A percentile compares a stretch with the other conserved stretches of the same genome.
phyloP scores from a whole-genome alignment of 495 filamentous ascomycete species.

The Aspergillus baeticus region DNA sequence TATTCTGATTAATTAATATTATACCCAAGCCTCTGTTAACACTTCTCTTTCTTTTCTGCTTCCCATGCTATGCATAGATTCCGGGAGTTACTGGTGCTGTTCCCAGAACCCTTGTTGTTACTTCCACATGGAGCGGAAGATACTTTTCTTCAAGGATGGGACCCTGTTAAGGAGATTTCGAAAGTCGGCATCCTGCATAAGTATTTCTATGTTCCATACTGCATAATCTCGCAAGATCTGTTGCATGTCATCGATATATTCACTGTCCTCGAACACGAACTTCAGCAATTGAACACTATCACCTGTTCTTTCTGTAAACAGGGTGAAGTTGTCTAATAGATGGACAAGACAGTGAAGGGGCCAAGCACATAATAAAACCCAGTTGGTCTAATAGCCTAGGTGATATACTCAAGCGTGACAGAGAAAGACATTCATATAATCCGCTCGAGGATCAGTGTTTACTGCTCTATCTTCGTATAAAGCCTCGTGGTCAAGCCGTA shows the following conservation, averaged over 20 bases:
- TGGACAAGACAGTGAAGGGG: slow-evolving; percentile 28
- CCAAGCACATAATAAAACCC: slow-evolving; percentile 24
- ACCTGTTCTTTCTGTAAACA: slow-evolving; percentile 25
- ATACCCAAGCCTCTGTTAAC: neutral
- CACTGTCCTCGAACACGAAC: slow-evolving; percentile 33
- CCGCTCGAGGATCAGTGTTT: slow-evolving; percentile 14
- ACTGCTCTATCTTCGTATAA: neutral
- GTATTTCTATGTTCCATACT: slow-evolving; percentile 25
- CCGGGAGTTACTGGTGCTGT: neutral
- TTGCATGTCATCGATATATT: slow-evolving; percentile 22
- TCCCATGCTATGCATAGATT: neutral
- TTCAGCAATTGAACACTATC: slow-evolving; percentile 31
- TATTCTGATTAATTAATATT: neutral
- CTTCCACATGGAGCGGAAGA: slow-evolving; percentile 18
- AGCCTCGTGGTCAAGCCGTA: slow-evolving; percentile 9
- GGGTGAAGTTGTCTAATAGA: slow-evolving; percentile 27
- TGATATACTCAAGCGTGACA: slow-evolving; percentile 30
- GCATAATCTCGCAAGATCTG: slow-evolving; percentile 26
- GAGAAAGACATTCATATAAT: slow-evolving; percentile 32
- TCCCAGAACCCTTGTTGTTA: slow-evolving; percentile 5
- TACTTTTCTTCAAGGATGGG: slow-evolving; percentile 13
- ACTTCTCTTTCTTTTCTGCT: neutral
- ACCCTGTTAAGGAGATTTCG: slow-evolving; percentile 10
- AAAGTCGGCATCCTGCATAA: slow-evolving; percentile 30
- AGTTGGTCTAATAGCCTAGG: slow-evolving; percentile 27